phyloP scores from a whole-genome alignment of 495 filamentous ascomycete genomes.

The Articulospora tetracladia region DNA sequence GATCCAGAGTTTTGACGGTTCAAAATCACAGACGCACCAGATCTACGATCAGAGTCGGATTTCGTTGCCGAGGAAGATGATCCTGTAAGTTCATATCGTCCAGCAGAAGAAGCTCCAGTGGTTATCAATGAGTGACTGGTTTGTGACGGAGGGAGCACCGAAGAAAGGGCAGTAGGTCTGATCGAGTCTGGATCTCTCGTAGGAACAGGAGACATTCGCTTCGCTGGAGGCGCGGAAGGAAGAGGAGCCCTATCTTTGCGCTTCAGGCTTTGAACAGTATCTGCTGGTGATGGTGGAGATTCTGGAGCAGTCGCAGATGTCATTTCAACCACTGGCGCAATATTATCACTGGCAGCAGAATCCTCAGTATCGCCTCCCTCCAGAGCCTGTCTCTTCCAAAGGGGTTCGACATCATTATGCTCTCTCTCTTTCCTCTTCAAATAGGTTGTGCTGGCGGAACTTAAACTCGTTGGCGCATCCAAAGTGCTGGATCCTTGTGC shows the following conservation, averaged over 20 bases:
- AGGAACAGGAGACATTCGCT: no score
- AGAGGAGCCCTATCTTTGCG: not conserved
- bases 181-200: no score
- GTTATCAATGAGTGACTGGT: no score
- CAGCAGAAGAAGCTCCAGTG: not conserved
- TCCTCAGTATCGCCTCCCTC: not conserved
- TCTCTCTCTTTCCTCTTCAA: constrained; percentile 16
- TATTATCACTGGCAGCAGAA: not conserved
- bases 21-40: no score
- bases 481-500: not conserved
- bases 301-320: not conserved
- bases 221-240: not conserved
- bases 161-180: no score
- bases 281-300: not conserved
- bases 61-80: not conserved
- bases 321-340: no score
- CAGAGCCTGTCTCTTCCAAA: constrained; percentile 8
- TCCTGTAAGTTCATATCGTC: no score
- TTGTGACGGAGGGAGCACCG: no score
- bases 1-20: not conserved
- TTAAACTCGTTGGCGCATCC: not conserved
- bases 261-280: not conserved
- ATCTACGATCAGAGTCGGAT: not conserved
- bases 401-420: not conserved
- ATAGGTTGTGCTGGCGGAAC: not conserved